Evolutionary conservation across 2,329 filamentous ascomycete genomes (phyloP), one percentile per base, ranked within the genome.

Genomic region (Diaporthe aspalathi): DNA sequence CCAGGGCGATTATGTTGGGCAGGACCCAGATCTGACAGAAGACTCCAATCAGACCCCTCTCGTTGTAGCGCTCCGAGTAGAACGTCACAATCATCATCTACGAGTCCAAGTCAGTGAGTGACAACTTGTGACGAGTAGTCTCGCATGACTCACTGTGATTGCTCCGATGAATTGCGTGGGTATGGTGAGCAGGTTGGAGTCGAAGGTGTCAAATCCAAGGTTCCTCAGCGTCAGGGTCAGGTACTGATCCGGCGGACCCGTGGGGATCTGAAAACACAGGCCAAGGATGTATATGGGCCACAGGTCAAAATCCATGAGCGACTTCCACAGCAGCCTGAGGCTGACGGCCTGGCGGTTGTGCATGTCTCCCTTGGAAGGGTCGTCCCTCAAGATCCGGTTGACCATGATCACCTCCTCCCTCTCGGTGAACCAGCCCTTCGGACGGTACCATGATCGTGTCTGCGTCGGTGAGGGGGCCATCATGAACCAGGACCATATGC

Each of bases 151-250:
- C 47, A 75, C 74, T 27, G 63, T 78, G 72, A 77, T 47, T 5
- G 66, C 66, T 38, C 66, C 66, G 78, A 67, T 73, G 82, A 57
- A 81, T 8, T 81, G 80, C 77, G 84, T 63, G 1, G 86, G 83
- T 17, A 91, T 89, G 5, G 85, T 85, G 27, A 91, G 81, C 6
- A 91, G 78, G 70, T 89, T 90, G 7, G 86, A 85, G 17, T 85
- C 78, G 75, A 90, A 87, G 5, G 85, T 86, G 71, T 81, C 77
- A 77, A 88, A 88, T 1, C 82, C 88, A 0, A 89, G 79, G 5
- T 81, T 79, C 50, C 83, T 83, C 1, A 90, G 80, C 6, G 84
- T 86, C 6, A 89, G 81, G 0, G 88, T 88, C 4, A 91, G 81
- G 68, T 89, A 90, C 5, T 81, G 80, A 11, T 78, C 77, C 0